Conservation (phyloP, 116 monocot genomes). For the Cymodocea nodosa region DNA sequence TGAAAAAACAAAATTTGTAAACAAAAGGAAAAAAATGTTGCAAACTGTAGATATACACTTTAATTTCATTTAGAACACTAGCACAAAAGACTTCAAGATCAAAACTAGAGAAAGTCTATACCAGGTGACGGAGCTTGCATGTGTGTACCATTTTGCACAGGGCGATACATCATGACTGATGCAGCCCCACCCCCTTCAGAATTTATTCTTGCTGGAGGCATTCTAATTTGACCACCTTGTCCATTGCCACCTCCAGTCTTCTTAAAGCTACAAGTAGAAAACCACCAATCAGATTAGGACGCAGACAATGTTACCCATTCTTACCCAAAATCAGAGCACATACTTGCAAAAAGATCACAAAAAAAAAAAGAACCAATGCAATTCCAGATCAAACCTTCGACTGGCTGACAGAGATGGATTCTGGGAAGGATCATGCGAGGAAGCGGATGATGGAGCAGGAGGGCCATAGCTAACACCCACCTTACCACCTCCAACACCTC, state of each 20-base stretch:
- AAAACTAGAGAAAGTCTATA: conserved; percentile 4
- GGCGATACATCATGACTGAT: conserved; percentile 2
- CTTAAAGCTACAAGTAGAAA: conserved; percentile 36
- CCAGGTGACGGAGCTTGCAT: conserved; percentile 8
- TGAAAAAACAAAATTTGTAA: conserved; percentile 4
- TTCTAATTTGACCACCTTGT: conserved; percentile 44
- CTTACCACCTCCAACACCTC: conserved; percentile 42
- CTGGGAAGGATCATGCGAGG: conserved; percentile 4
- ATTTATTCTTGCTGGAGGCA: conserved; percentile 2
- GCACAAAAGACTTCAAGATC: background rate
- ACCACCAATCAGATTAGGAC: background rate
- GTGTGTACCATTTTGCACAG: conserved; percentile 30
- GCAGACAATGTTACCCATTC: background rate
- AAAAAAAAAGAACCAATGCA: background rate
- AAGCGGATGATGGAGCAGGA: conserved; percentile 11
- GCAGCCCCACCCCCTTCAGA: conserved; percentile 6
- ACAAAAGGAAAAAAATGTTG: no score
- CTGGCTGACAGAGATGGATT: conserved; percentile 11
- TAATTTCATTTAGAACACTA: background rate
- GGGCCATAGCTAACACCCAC: conserved; percentile 29
- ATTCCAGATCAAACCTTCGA: conserved; percentile 32
- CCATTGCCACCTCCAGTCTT: conserved; percentile 58
- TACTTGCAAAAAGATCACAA: background rate
- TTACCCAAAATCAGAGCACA: no score
- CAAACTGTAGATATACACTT: background rate